phyloP scores from a whole-genome alignment of 2,329 filamentous ascomycete species.

The Alternaria sp. region DNA sequence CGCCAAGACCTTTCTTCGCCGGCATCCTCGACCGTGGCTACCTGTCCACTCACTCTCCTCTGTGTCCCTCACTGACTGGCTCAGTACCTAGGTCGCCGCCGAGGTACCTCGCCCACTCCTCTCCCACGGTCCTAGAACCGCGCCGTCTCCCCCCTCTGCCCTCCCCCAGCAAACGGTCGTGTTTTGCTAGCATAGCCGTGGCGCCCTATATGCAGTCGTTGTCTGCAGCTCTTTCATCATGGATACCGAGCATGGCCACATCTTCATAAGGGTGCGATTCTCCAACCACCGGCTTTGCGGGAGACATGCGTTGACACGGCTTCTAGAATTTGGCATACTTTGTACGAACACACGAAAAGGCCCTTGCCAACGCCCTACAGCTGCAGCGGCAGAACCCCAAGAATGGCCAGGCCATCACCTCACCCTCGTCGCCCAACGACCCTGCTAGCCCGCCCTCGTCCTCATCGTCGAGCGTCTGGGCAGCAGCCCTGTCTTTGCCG shows the following conservation, averaged over 20 bases:
- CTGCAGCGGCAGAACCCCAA: slow-evolving; percentile 76
- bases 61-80: slow-evolving; percentile 34
- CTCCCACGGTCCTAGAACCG: slow-evolving; percentile 19
- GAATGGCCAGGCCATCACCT: slow-evolving; percentile 63
- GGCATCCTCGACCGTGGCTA: slow-evolving; percentile 21
- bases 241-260: slow-evolving; percentile 88
- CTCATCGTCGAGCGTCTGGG: slow-evolving; percentile 73
- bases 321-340: slow-evolving; percentile 90
- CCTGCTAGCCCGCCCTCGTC: slow-evolving; percentile 60
- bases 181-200: slow-evolving; percentile 10
- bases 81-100: slow-evolving; percentile 33
- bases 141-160: slow-evolving; percentile 11
- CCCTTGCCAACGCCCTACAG: slow-evolving; percentile 93
- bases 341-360: slow-evolving; percentile 96
- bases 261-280: slow-evolving; percentile 80
- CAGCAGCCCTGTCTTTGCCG: slow-evolving; percentile 85
- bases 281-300: slow-evolving; percentile 1
- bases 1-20: slow-evolving; percentile 30
- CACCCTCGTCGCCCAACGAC: slow-evolving; percentile 51
- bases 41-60: slow-evolving; percentile 12
- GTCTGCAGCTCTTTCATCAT: slow-evolving; percentile 58
- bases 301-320: slow-evolving; percentile 41
- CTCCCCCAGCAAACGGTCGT: slow-evolving; percentile 16
- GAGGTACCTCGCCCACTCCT: slow-evolving; percentile 31
- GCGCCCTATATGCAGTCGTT: slow-evolving; percentile 47